Evolutionary conservation across 345 rosid genomes (phyloP), one percentile per base, ranked within the genome.

Genomic region (Populus pruinosa): DNA sequence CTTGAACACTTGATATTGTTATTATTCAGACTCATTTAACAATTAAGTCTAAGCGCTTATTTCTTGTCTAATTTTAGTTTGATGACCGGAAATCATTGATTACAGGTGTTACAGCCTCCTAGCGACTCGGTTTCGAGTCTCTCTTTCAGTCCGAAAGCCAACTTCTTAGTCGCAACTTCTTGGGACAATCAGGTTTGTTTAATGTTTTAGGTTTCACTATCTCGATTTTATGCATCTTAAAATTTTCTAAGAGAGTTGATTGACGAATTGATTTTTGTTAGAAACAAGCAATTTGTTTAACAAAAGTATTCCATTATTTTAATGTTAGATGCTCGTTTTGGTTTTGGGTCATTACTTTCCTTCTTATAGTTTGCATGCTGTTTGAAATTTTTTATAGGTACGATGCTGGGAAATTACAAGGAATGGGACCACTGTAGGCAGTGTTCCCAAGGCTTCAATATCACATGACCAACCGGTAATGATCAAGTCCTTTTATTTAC

Each of bases 131-230:
- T 96, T 72, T 92, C 97, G 6, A 96, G 98, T 78, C 95, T 96
- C 70, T 66, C 87, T 81, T 96, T 96, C 89, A 94, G 98, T 87
- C 94, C 99, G 55, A 91, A 89, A 84, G 99, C 95, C 38, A 95
- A 96, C 79, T 81, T 87, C 71, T 87, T 96, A 83, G 90, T 94
- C 35, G 97, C 98, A 27, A 91, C 96, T 79, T 94, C 99, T 39
- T 96, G 99, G 99, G 99, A 96, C 85, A 96, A 91, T 80, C 99
- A 96, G 97, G 99, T 96, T 75, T 67, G 81, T 76, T 20, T 36
- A 27, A 3, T 49, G 69, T 44, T 0, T 33, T 71, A 29, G 7
- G 10, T 50, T 64, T 16, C 44, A 5, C 21, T 35, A 5, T 36
- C 65, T 20, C 17, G 18, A 13, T 23, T 43, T 64, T 12, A 25